Base-by-base conservation (phyloP, 495 filamentous ascomycete genomes). In the Podospora anserina region DNA sequence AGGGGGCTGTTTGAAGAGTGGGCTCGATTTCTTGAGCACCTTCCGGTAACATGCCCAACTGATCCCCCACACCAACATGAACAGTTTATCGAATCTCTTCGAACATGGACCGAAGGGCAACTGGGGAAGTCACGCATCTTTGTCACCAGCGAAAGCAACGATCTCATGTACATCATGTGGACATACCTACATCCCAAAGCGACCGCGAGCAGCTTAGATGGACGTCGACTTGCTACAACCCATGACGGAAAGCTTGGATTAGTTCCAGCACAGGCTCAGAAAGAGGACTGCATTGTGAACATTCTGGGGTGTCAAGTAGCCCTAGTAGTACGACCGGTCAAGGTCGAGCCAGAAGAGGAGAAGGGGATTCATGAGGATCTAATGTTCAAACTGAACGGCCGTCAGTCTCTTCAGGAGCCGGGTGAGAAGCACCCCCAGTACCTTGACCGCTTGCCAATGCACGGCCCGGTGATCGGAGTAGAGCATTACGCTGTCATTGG, bases 181-280 rank as follows among this genome's bases (percentile, higher is more conserved):
- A 26, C n/a, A 19, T 58, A 58, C 23, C 55, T 58, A 26, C 55
- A 58, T 58, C 55, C 55, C 55, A 58, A 20, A 26, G 55, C 23
- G 55, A 58, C 55, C 18, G 23, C n/a, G 6, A 58, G 55, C 55
- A 58, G 23, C 23, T 26, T 58, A n/a, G 55, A 58, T 26, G 55
- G 55, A 2, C 55, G 55, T 20, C 15, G 55, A n/a, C 23, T 58
- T 58, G n/a, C 55, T 5, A 26, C 55, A 5, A 58, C 55, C 55
- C 6, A 58, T 58, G 4, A 20, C 3, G 55, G 55, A 58, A 26
- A 58, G 9, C n/a, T 58, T 19, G 55, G 55, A 3, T 16, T 58
- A 7, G 55, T 58, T 4, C 55, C 55, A 20, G n/a, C 55, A 7
- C 11, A 26, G 13, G 55, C 55, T 15, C n/a, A 58, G 11, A 58